Evolutionary conservation across 2,329 filamentous ascomycete genomes (phyloP).

Genomic region (Fusarium coicis): DNA sequence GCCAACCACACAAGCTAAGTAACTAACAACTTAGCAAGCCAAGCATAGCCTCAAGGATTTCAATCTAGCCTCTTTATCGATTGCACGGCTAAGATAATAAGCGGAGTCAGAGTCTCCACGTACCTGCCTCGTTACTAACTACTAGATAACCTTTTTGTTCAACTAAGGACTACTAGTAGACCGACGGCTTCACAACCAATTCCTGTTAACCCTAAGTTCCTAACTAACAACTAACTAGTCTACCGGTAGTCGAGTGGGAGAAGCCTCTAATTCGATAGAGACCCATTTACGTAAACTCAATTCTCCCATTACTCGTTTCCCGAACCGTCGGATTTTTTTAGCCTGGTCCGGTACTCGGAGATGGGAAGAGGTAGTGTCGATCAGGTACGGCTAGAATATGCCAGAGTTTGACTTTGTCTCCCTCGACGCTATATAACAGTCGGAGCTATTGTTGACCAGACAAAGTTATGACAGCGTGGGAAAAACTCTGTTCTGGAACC

Average conservation of each 20-base stretch:
- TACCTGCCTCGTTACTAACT: not conserved
- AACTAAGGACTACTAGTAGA: constrained; percentile 10
- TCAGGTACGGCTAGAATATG: constrained; percentile 27
- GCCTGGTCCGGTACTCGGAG: constrained; percentile 17
- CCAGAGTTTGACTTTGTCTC: constrained; percentile 19
- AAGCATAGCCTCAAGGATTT: not conserved
- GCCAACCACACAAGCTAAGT: not conserved
- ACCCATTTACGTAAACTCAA: constrained; percentile 24
- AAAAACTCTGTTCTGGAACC: constrained; percentile 17
- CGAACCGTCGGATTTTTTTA: constrained; percentile 5
- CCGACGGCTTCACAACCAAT: constrained; percentile 8
- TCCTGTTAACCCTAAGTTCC: constrained; percentile 2
- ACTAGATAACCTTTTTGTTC: not conserved
- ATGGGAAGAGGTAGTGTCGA: constrained; percentile 14
- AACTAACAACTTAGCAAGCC: not conserved
- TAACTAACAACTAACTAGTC: not conserved
- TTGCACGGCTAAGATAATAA: constrained; percentile 1
- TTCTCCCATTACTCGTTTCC: constrained; percentile 17
- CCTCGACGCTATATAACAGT: not conserved
- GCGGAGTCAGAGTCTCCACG: not conserved
- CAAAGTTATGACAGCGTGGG: constrained; percentile 8
- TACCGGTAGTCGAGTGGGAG: not conserved
- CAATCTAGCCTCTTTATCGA: not conserved
- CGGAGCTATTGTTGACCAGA: constrained; percentile 12
- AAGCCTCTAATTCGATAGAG: constrained; percentile 16